Conservation (phyloP, 2,329 filamentous ascomycete species). For the Metarhizium humberi region DNA sequence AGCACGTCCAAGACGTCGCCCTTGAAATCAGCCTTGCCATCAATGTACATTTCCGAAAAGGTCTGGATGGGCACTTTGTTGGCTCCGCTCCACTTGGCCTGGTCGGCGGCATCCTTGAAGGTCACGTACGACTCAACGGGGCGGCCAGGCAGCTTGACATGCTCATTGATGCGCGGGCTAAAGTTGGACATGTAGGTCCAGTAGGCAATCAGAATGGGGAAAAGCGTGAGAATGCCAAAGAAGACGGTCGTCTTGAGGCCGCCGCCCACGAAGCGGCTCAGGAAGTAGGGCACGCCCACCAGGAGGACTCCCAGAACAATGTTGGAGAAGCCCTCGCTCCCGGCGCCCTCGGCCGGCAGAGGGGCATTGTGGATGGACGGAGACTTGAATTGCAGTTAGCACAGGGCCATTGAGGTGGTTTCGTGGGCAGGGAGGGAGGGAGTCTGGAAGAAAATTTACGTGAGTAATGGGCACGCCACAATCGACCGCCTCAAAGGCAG, state of each 20-base stretch:
- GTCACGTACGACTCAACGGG: slow-evolving; percentile 81
- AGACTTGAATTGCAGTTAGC: slow-evolving; percentile 44
- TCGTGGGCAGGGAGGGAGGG: not conserved
- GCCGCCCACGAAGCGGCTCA: slow-evolving; percentile 75
- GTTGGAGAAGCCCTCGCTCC: slow-evolving; percentile 79
- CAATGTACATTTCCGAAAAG: slow-evolving; percentile 88
- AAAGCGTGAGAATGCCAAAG: slow-evolving; percentile 41
- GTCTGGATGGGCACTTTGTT: slow-evolving; percentile 51
- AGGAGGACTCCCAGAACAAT: slow-evolving; percentile 40
- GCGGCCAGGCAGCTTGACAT: slow-evolving; percentile 71
- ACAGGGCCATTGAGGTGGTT: too few relatives aligned
- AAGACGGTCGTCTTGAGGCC: slow-evolving; percentile 80
- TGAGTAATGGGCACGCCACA: not conserved
- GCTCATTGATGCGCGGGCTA: slow-evolving; percentile 82
- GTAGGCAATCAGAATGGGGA: slow-evolving; percentile 70
- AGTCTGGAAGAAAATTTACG: not conserved
- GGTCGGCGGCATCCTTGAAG: slow-evolving; percentile 52
- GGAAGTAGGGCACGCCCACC: slow-evolving; percentile 52
- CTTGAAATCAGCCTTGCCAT: slow-evolving; percentile 84
- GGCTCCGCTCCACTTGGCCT: slow-evolving; percentile 58
- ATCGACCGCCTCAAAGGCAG: not conserved
- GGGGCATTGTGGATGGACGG: slow-evolving; percentile 86
- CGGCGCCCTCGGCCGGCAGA: slow-evolving; percentile 75
- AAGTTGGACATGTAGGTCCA: slow-evolving; percentile 71
- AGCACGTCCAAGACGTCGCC: slow-evolving; percentile 76